These are phyloP conservation scores for Metroxylon sagu DNA, from an alignment of 176 grass and related monocot genomes.

Conservation along the genomic window DNA sequence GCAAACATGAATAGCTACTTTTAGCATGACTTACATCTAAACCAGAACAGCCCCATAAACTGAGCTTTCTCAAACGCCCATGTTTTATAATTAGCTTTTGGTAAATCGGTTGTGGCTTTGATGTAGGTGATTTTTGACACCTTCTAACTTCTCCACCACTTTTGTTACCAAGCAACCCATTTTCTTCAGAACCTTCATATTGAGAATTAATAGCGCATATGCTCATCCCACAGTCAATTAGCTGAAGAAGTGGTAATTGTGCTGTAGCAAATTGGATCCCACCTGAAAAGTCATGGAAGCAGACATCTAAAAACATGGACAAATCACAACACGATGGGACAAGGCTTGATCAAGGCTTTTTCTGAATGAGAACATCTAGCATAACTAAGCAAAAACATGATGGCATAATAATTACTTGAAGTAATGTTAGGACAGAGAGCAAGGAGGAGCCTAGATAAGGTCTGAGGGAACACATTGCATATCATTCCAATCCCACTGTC, in stretches of 20 bases:
- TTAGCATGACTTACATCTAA: constrained; percentile 43
- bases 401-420: constrained; percentile 43
- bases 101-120: constrained; percentile 21
- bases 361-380: too few relatives aligned
- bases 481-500: constrained; percentile 87
- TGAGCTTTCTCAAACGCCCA: constrained; percentile 54
- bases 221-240: constrained; percentile 84
- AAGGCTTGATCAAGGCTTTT: too few relatives aligned
- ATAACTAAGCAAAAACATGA: neutral
- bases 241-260: constrained; percentile 66
- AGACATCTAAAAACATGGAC: neutral
- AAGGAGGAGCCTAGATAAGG: constrained; percentile 44
- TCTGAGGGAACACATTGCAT: constrained; percentile 51
- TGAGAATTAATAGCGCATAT: constrained; percentile 29
- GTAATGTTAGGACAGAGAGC: constrained; percentile 78
- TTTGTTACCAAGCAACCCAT: constrained; percentile 29
- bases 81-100: constrained; percentile 91
- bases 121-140: constrained; percentile 25
- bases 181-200: constrained; percentile 18
- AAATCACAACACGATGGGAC: too few relatives aligned
- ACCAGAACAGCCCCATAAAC: constrained; percentile 80
- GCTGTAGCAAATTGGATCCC: constrained; percentile 60
- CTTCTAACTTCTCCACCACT: constrained; percentile 31
- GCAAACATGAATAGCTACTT: constrained; percentile 1
- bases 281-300: constrained; percentile 24